Evolutionary conservation across 2,329 filamentous ascomycete species (phyloP), one percentile per base, ranked within the genome.

Genomic region (Ascochyta pisi): DNA sequence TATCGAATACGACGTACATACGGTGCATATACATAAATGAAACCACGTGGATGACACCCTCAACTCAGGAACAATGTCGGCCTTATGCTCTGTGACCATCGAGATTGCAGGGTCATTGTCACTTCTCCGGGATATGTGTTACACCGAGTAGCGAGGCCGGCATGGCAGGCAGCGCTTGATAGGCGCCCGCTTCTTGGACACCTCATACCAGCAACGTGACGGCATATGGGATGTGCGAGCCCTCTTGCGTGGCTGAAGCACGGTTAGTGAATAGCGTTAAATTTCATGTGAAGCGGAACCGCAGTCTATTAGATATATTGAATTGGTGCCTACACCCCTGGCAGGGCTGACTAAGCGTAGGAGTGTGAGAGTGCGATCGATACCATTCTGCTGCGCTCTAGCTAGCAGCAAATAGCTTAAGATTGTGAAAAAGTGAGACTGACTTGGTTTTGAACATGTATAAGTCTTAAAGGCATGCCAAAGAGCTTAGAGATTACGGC

Each of bases 1-100:
- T 19, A 47, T 42, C 37, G 33, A 15, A 9, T 31, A 35, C 26
- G 40, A 19, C 24, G 37, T 23, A 16, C 10, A 47, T 47, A 38
- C 33, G 7, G n/a, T 41, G 42, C 29, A 45, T 51, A 24, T 43
- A 46, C 42, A 42, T 27, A 42, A 51, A 33, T 43, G n/a, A 46
- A 19, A 56, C 53, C 53, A 56, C 47, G 53, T 56, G 53, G 53
- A 46, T 31, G 43, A 39, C 23, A 35, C 42, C 27, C 29, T 46
- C 24, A 27, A 39, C 31, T 24, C 53, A 56, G 43, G 47, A 22
- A 56, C 43, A 23, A 51, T 19, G 26, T 51, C 53, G 53, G 47
- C 42, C 37, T 43, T 42, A 43, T 51, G 24, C 46, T 46, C 4
- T 46, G 47, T 42, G 53, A 55, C 50, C 40, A 50, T 45, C 35